Evolutionary conservation across 2,329 filamentous ascomycete genomes (phyloP), one percentile per base, ranked within the genome.

Genomic region (Chaetomium globosum): DNA sequence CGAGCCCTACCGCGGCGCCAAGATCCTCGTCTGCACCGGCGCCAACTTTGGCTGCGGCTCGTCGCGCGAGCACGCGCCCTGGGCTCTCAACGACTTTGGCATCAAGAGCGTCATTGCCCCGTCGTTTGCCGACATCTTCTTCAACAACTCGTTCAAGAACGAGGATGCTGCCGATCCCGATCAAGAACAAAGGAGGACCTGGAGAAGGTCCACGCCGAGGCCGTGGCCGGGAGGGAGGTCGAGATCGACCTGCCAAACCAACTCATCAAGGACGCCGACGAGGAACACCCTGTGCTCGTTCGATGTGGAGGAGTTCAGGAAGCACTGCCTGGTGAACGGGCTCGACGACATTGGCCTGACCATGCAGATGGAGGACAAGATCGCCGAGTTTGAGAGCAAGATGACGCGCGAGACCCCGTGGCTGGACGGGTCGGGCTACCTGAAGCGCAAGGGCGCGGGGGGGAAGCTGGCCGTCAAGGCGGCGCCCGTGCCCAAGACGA

Each of bases 121-220:
- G 1, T 93, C 90, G 1, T 87, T 85, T 65, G 91, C 90, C 65
- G 92, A 96, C 75, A 99, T 99, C 78, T 97, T 97, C 87, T 96
- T 94, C 87, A 97, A 97, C 87, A 99, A 99, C 83, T 95, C 91
- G n/a, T 98, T 97, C 86, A 98, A 99, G 85, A 99, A 99, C 82
- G 94, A n/a, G 94, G 81, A 98, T 98, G 95, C 83, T 98, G 69
- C 93, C 94, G 56, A 87, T 98, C 67, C 80, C 84, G 65, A 90
- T 98, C 75, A 80, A 84, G 36, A 87, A 94, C 76, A 79, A 79
- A 87, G 70, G 81, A 79, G 1, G 83, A 85, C 36, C 81, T 97
- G 4, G 83, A 90, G 52, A 83, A 83, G 67, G 88, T 98, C 69
- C 88, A 90, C 46, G 86, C 82, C 30, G 91, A 96, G 78, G 93